These are phyloP conservation scores for Wallacemonas sp. DNA, from an alignment of 208 protist genomes.

Conservation along the genomic window DNA sequence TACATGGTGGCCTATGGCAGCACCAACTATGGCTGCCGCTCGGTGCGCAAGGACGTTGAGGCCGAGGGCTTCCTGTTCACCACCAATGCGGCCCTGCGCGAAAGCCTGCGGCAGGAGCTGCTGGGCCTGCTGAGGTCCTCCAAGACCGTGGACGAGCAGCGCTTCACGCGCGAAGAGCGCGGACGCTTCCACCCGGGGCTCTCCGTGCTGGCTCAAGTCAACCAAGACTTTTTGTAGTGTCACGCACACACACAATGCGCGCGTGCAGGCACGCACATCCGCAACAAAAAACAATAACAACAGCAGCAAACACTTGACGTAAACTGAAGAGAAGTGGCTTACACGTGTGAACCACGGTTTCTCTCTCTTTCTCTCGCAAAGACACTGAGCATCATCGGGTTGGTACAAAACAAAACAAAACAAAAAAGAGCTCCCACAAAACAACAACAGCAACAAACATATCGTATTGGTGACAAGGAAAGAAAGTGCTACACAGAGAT, in stretches of 20 bases:
- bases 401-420: conserved; percentile 19
- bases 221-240: conserved; percentile 68
- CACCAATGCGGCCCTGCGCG: conserved; percentile 48
- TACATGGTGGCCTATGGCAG: conserved; percentile 85
- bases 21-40: conserved; percentile 90
- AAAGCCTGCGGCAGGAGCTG: conserved; percentile 61
- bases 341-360: too few relatives aligned
- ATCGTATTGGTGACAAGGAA: too few relatives aligned
- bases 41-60: conserved; percentile 86
- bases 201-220: conserved; percentile 72
- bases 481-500: too few relatives aligned
- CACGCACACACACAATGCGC: conserved; percentile 6
- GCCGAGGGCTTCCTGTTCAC: conserved; percentile 71
- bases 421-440: too few relatives aligned
- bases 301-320: too few relatives aligned
- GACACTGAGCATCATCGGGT: too few relatives aligned
- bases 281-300: too few relatives aligned
- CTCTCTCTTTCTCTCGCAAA: too few relatives aligned
- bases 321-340: too few relatives aligned
- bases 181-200: conserved; percentile 82
- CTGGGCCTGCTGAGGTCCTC: conserved; percentile 53
- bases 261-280: conserved; percentile 12
- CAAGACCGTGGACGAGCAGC: conserved; percentile 44
- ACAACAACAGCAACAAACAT: too few relatives aligned
- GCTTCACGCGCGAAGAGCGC: conserved; percentile 48